Evolutionary conservation across 805 yeast species (phyloP).

Genomic region (Nakazawaea wickerhamii): DNA sequence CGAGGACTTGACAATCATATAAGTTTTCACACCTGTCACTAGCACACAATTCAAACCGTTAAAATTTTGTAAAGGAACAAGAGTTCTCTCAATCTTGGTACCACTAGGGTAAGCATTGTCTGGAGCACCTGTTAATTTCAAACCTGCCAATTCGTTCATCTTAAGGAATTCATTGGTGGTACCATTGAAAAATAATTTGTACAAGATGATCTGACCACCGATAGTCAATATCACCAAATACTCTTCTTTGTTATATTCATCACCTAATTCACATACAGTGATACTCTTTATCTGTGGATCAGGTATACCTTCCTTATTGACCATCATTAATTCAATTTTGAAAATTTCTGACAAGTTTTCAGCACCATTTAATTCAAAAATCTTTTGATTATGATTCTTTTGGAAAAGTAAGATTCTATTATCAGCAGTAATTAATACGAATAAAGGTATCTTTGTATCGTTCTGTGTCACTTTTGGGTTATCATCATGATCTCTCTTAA

Average conservation of each 20-base stretch:
- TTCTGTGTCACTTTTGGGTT: slow-evolving; percentile 22
- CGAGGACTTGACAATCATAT: slow-evolving; percentile 57
- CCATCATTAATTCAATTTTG: slow-evolving; percentile 42
- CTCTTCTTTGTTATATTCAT: slow-evolving; percentile 46
- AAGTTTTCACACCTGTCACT: slow-evolving; percentile 72
- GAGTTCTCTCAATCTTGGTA: slow-evolving; percentile 61
- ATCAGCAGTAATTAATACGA: slow-evolving; percentile 71
- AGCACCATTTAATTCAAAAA: slow-evolving; percentile 46
- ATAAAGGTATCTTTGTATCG: slow-evolving; percentile 34
- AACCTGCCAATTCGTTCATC: slow-evolving; percentile 36
- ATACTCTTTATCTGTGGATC: slow-evolving; percentile 72
- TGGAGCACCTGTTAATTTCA: slow-evolving; percentile 70
- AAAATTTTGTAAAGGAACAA: slow-evolving; percentile 52
- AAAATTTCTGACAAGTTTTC: slow-evolving; percentile 41
- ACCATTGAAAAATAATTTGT: slow-evolving; percentile 50
- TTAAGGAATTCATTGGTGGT: slow-evolving; percentile 36
- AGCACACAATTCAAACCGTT: slow-evolving; percentile 57
- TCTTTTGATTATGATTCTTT: slow-evolving; percentile 47
- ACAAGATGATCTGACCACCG: slow-evolving; percentile 75
- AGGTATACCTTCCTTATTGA: slow-evolving; percentile 45
- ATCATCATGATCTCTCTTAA: slow-evolving; percentile 22
- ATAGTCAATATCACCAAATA: slow-evolving; percentile 66
- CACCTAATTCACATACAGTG: slow-evolving; percentile 61
- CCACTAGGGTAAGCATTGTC: slow-evolving; percentile 69
- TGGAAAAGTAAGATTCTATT: slow-evolving; percentile 64